Evolutionary conservation across 2,329 filamentous ascomycete genomes (phyloP), one percentile per base, ranked within the genome.

Genomic region (Verticillium nubilum): DNA sequence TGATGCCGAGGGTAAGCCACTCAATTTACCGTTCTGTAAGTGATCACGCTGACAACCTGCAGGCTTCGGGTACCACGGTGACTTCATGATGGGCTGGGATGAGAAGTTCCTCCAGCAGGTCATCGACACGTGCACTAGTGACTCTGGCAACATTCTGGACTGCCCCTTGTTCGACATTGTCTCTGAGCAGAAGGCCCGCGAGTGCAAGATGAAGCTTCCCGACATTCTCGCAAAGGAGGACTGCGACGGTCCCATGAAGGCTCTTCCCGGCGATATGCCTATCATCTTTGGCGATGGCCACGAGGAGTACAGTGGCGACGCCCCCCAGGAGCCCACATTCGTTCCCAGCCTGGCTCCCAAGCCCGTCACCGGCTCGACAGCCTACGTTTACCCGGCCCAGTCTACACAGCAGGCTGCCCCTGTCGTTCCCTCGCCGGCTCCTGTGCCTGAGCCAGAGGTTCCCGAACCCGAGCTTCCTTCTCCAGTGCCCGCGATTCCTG

Each of bases 41-140:
- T 7, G 42, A 47, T 19, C 66, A 64, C 66, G 55, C 3, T 54
- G 3, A 55, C 17, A 1, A 31, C 29, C 12, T 52, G 2, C 58
- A 88, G 88, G 91, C 54, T 90, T 80, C 65, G 88, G 90, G 35
- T 91, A 91, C 71, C 85, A 95, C 69, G 91, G 81, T 55, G 91
- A 96, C 69, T 93, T 94, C 74, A 86, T 92, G 67, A 87, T 82
- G 69, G 91, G 90, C 28, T 96, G 91, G 91, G 83, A 92, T 2
- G 68, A 76, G 9, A 76, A 78, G 3, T 86, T 91, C 73, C 81
- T 95, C 35, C 86, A 92, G 72, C 57, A 81, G 5, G 91, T 91
- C n/a, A 79, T 93, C 62, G 73, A 92, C 54, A 82, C 79, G 7
- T 97, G 93, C 82, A 94, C 88, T 57, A 89, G 86, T 73, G 69